Conservation (phyloP, 768 basidiomycete genomes). For the Trametes cingulata region DNA sequence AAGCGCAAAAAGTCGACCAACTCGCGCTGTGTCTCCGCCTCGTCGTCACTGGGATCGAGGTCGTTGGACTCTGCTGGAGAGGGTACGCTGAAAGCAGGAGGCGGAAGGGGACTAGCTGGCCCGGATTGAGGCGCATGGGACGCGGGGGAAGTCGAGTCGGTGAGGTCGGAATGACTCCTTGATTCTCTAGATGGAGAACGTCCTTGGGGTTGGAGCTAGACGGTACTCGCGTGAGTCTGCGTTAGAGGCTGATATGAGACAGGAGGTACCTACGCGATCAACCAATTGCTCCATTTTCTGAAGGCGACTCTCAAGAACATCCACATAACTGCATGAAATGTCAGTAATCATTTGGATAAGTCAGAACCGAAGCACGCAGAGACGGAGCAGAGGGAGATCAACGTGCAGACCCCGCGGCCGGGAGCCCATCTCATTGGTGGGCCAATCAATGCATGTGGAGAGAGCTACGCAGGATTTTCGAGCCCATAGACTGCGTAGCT, state of each 20-base stretch:
- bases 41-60: constrained; percentile 23
- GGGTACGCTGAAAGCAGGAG: neutral
- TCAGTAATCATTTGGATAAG: too few species aligned
- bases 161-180: too few species aligned
- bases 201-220: neutral
- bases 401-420: too few species aligned
- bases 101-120: neutral
- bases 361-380: too few species aligned
- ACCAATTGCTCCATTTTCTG: constrained; percentile 25
- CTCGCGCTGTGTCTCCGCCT: constrained; percentile 5
- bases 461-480: too few species aligned
- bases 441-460: too few species aligned
- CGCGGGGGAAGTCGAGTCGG: neutral
- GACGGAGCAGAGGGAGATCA: too few species aligned
- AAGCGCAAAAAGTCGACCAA: neutral
- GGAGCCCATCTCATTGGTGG: too few species aligned
- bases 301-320: constrained; percentile 22
- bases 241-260: too few species aligned
- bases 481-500: too few species aligned
- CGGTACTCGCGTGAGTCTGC: neutral
- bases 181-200: neutral
- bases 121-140: too few species aligned
- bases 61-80: neutral
- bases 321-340: constrained; percentile 17
- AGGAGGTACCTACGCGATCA: constrained; percentile 12